Percentiles rank a stretch among this genome's conserved stretches.
These are phyloP conservation scores for Eucalyptus brandiana DNA, from an alignment of 345 rosid species.

Conservation along the genomic window DNA sequence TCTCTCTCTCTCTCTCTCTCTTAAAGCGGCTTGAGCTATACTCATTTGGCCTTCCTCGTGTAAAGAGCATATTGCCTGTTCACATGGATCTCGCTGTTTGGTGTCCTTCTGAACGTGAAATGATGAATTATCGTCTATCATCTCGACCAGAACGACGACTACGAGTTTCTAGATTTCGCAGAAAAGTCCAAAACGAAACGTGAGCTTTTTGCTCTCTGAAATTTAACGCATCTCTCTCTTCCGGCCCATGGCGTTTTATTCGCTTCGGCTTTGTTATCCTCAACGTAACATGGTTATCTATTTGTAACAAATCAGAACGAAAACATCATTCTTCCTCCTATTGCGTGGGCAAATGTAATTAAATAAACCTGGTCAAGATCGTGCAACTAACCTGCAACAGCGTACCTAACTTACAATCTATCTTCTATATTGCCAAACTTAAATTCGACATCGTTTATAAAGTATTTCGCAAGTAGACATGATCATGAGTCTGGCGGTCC, in stretches of 20 bases:
- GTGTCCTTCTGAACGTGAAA: neutral
- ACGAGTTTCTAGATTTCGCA: neutral
- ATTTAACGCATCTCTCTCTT: neutral
- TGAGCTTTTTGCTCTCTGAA: neutral
- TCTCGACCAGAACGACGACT: neutral
- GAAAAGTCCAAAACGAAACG: neutral
- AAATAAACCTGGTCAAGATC: accelerated
- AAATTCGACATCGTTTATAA: neutral
- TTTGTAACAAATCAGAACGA: neutral
- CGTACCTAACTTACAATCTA: neutral
- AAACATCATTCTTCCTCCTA: neutral
- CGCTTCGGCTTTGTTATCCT: neutral
- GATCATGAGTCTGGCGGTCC: neutral
- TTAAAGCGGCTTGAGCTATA: neutral
- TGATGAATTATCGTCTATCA: neutral
- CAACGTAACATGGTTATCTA: neutral
- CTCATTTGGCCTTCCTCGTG: neutral
- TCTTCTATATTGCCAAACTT: neutral
- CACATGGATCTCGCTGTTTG: neutral
- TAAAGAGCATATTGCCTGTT: neutral
- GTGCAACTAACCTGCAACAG: neutral
- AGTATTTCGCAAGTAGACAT: neutral
- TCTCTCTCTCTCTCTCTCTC: neutral
- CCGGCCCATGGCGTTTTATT: neutral
- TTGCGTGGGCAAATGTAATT: neutral